Percentiles rank a stretch among this genome's conserved stretches.
These are phyloP conservation scores for Drosera capensis DNA, from an alignment of 148 eudicot genomes.

Conservation along the genomic window DNA sequence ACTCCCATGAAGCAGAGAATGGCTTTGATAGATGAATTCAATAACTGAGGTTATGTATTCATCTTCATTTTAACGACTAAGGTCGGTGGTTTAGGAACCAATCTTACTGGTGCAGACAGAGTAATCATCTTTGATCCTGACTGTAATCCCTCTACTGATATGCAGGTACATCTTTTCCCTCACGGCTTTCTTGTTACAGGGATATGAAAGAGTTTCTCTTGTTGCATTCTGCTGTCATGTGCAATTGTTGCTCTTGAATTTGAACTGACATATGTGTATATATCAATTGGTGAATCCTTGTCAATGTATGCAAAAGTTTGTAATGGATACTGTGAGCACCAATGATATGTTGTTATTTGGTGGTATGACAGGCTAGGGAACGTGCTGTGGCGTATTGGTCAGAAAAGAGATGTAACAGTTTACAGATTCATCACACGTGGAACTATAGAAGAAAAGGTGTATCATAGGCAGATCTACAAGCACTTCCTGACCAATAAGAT, in stretches of 20 bases:
- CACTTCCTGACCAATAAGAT: constrained; percentile 90
- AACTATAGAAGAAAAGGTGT: constrained; percentile 96
- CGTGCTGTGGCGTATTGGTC: constrained; percentile 99
- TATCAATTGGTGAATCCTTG: no score
- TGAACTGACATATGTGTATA: no score
- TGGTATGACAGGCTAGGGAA: constrained; percentile 69
- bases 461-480: constrained; percentile 93
- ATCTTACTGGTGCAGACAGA: constrained; percentile 90
- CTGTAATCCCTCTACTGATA: constrained; percentile 98
- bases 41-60: constrained; percentile 58
- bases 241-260: no score
- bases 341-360: neutral
- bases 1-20: constrained; percentile 85
- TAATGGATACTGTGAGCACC: constrained; percentile 2
- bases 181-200: no score
- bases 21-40: constrained; percentile 92
- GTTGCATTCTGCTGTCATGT: no score
- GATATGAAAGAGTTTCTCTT: no score
- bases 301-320: no score
- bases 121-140: constrained; percentile 98
- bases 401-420: constrained; percentile 72
- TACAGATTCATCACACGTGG: constrained; percentile 92
- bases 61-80: constrained; percentile 79
- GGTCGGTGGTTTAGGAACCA: constrained; percentile 98
- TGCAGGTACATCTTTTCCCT: constrained; percentile 69